A percentile compares a stretch with the other conserved stretches of the same genome.
These are phyloP conservation scores for Suillus lakei DNA, from an alignment of 768 basidiomycete genomes.

Conservation along the genomic window DNA sequence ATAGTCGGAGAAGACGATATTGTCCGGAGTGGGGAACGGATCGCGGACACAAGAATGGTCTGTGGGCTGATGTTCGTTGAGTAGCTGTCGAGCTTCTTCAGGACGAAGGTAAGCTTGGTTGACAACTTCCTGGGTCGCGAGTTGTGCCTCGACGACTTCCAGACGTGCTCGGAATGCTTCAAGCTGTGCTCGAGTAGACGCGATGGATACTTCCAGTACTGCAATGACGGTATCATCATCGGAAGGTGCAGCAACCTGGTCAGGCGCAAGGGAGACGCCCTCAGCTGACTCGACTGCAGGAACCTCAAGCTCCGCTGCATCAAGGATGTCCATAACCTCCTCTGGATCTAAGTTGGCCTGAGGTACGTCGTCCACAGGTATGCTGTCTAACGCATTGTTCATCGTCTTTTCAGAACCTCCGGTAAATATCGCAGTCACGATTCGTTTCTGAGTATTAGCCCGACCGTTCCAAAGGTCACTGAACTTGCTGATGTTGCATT, in stretches of 20 bases:
- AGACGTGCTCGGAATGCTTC: slow-evolving; percentile 31
- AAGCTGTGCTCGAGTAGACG: slow-evolving; percentile 27
- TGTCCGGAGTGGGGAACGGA: background rate
- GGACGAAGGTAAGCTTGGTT: background rate
- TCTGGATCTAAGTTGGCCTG: background rate
- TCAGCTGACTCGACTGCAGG: background rate
- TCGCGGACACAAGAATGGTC: background rate
- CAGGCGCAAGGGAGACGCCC: no score
- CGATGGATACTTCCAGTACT: slow-evolving; percentile 29
- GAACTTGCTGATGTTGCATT: background rate
- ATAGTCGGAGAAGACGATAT: background rate
- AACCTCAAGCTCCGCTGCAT: background rate
- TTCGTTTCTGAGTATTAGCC: slow-evolving; percentile 17
- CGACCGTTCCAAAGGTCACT: slow-evolving; percentile 11
- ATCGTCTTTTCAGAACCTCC: slow-evolving; percentile 10
- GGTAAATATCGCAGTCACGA: slow-evolving; percentile 37
- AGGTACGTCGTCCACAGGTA: background rate
- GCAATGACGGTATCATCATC: slow-evolving; percentile 15
- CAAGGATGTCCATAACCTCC: background rate
- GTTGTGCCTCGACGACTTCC: slow-evolving; percentile 31
- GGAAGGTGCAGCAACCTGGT: background rate
- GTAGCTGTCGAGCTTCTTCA: background rate
- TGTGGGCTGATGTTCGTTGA: background rate
- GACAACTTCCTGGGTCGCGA: slow-evolving; percentile 19
- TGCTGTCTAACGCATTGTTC: background rate